A percentile compares a stretch with the other conserved stretches of the same genome.
These are phyloP conservation scores for Chaetomidium leptoderma DNA, from an alignment of 495 filamentous ascomycete genomes.

Conservation along the genomic window DNA sequence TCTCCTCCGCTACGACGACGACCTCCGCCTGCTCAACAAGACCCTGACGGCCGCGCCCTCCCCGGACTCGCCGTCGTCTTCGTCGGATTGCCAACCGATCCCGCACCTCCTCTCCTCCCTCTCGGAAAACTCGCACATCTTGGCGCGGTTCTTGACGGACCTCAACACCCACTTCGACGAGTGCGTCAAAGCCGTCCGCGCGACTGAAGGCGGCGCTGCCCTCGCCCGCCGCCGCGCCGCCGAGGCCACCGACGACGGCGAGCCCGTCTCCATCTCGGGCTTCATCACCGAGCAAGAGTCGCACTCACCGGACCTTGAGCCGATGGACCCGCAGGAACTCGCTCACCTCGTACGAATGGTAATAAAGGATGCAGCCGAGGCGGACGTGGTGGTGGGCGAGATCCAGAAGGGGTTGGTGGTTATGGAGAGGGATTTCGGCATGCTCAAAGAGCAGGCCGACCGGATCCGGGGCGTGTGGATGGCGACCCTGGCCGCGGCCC, in stretches of 20 bases:
- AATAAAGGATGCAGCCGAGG: slow-evolving; percentile 74
- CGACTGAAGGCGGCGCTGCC: slow-evolving; percentile 86
- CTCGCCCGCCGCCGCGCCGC: slow-evolving; percentile 55
- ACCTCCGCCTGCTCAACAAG: slow-evolving; percentile 48
- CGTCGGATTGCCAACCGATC: slow-evolving; percentile 50
- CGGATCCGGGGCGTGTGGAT: slow-evolving; percentile 48
- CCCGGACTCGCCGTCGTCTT: slow-evolving; percentile 34
- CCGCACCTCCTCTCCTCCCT: slow-evolving; percentile 65
- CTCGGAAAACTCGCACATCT: slow-evolving; percentile 73
- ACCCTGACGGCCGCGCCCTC: slow-evolving; percentile 35
- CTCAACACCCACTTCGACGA: slow-evolving; percentile 92
- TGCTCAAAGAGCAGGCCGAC: slow-evolving; percentile 53
- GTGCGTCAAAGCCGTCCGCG: slow-evolving; percentile 85
- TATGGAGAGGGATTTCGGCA: slow-evolving; percentile 66
- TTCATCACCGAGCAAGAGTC: slow-evolving; percentile 56
- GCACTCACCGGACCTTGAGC: slow-evolving; percentile 58
- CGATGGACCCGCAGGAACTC: slow-evolving; percentile 70
- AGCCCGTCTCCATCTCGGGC: slow-evolving; percentile 55
- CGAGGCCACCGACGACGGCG: slow-evolving; percentile 50
- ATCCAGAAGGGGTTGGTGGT: slow-evolving; percentile 68
- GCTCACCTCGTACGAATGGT: slow-evolving; percentile 80
- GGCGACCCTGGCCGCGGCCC: slow-evolving; percentile 54
- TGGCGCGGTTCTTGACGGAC: slow-evolving; percentile 76
- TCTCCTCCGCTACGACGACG: slow-evolving; percentile 57
- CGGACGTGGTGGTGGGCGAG: slow-evolving; percentile 85